Conservation (phyloP, 139 green algal species). For the Chlorella sp. region DNA sequence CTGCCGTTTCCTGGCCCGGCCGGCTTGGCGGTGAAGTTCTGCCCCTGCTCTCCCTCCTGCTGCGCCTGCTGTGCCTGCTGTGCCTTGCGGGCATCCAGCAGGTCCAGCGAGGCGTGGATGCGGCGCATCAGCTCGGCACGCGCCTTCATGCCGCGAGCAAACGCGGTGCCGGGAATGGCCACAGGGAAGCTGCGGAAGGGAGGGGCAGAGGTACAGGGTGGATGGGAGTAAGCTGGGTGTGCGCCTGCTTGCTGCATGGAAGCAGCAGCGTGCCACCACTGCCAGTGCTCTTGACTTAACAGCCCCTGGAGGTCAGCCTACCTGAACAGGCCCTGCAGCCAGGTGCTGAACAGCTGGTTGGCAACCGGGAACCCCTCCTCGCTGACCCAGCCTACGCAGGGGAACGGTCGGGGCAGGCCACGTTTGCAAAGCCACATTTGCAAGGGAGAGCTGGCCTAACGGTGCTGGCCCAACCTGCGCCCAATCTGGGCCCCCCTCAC, state of each 20-base stretch:
- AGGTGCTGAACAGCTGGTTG: background rate
- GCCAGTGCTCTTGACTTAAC: background rate
- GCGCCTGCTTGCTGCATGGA: no score
- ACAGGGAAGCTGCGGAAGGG: constrained; percentile 12
- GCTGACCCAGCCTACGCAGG: no score
- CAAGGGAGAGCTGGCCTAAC: no score
- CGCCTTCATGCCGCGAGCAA: constrained; percentile 20
- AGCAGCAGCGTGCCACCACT: no score
- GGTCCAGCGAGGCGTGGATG: constrained; percentile 22
- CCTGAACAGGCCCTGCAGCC: constrained; percentile 31
- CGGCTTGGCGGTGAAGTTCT: background rate
- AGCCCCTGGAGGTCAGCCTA: background rate
- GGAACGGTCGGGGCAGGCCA: no score
- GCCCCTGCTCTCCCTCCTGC: background rate
- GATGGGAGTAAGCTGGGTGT: no score
- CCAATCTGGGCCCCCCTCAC: background rate
- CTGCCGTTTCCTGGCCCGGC: background rate
- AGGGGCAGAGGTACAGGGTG: background rate
- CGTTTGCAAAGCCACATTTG: no score
- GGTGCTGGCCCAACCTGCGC: no score
- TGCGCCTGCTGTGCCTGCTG: background rate
- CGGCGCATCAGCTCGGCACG: constrained; percentile 1
- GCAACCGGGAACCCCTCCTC: background rate
- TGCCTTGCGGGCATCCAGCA: background rate
- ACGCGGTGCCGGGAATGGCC: constrained; percentile 13